phyloP scores from a whole-genome alignment of 2,329 filamentous ascomycete species.

The Neurospora crassa region DNA sequence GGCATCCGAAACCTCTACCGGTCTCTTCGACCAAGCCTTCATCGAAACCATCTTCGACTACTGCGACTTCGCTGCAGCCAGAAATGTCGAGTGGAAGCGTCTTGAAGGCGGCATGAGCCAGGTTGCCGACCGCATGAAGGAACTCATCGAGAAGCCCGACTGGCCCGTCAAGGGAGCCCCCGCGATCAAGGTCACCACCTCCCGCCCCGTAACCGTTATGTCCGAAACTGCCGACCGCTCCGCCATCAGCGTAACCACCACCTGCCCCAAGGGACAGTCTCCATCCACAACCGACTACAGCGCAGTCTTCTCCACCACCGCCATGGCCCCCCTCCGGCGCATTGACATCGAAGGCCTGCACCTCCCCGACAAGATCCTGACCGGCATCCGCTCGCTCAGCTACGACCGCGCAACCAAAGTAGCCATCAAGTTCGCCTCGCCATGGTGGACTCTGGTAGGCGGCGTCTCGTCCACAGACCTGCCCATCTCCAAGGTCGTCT shows the following conservation, averaged over 20 bases:
- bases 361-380: constrained; percentile 9
- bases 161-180: not conserved
- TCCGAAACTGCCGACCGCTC: not conserved
- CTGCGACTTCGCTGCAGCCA: constrained; percentile 21
- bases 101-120: constrained; percentile 23
- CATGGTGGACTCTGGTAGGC: constrained; percentile 22
- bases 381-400: constrained; percentile 20
- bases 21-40: constrained; percentile 26
- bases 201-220: constrained; percentile 15
- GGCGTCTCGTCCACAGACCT: constrained; percentile 19
- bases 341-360: constrained; percentile 16
- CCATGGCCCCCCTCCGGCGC: constrained; percentile 19
- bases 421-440: constrained; percentile 25
- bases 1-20: constrained; percentile 16
- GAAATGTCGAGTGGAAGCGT: constrained; percentile 19
- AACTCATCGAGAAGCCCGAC: constrained; percentile 9
- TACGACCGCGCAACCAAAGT: constrained; percentile 25
- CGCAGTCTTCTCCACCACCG: constrained; percentile 22
- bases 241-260: not conserved
- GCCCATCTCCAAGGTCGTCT: constrained; percentile 19
- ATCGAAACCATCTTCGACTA: constrained; percentile 26
- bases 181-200: constrained; percentile 7
- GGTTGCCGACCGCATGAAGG: constrained; percentile 21
- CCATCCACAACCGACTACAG: constrained; percentile 9
- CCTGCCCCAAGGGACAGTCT: not conserved